phyloP scores from a whole-genome alignment of 805 yeast genomes.

The Candida boidinii region DNA sequence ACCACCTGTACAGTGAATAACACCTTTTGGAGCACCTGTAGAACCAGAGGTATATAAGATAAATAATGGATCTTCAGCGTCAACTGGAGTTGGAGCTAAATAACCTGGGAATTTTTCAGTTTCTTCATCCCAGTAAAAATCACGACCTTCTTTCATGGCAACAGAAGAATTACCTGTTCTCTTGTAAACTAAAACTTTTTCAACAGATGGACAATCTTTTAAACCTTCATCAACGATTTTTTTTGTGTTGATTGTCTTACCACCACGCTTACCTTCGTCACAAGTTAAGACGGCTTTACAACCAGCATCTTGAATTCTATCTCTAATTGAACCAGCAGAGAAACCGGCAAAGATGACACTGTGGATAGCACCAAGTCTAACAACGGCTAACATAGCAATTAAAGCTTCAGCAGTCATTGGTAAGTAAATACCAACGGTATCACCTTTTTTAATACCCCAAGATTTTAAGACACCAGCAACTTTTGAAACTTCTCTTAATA shows the following conservation, averaged over 20 bases:
- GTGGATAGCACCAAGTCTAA: conserved; percentile 91
- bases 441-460: conserved; percentile 91
- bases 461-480: conserved; percentile 76
- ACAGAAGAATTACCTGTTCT: conserved; percentile 75
- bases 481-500: conserved; percentile 74
- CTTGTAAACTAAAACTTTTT: conserved; percentile 78
- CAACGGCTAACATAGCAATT: conserved; percentile 88
- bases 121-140: conserved; percentile 95
- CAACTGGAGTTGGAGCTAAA: conserved; percentile 79
- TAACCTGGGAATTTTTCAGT: conserved; percentile 72
- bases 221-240: conserved; percentile 94
- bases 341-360: conserved; percentile 97
- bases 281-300: conserved; percentile 85
- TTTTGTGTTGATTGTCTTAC: conserved; percentile 85
- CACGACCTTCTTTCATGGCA: conserved; percentile 72
- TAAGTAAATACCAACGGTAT: conserved; percentile 89
- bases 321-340: conserved; percentile 85
- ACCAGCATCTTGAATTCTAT: conserved; percentile 83
- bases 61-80: conserved; percentile 92
- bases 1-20: conserved; percentile 92
- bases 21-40: conserved; percentile 98
- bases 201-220: conserved; percentile 61
- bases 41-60: conserved; percentile 96
- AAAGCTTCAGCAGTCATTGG: conserved; percentile 98
- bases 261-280: conserved; percentile 95